Evolutionary conservation across 176 grass and related monocot species (phyloP).

Genomic region (Hordeum marinum): DNA sequence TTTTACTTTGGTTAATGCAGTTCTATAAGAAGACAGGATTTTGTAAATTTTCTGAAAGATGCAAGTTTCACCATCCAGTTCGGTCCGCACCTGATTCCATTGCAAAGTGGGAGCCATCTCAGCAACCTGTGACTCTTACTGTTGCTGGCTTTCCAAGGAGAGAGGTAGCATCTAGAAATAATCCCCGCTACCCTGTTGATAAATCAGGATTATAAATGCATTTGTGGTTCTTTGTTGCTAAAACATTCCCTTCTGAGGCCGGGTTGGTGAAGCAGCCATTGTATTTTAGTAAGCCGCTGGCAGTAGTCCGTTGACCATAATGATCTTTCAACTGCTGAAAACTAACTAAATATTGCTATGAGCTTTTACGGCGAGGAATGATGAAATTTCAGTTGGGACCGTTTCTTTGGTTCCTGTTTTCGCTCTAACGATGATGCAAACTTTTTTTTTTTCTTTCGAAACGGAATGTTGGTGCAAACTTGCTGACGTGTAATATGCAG

Average conservation of each 20-base stretch:
- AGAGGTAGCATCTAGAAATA: slow-evolving; percentile 49
- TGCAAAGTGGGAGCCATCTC: slow-evolving; percentile 6
- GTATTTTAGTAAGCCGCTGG: not conserved
- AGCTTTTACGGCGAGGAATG: not conserved
- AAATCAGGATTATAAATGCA: not conserved
- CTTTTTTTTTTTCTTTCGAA: not conserved
- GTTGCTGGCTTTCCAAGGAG: slow-evolving; percentile 89
- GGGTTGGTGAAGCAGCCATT: not conserved
- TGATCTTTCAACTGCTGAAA: not conserved
- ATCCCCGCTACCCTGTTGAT: not conserved
- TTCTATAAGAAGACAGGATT: slow-evolving; percentile 94
- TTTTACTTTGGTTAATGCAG: slow-evolving; percentile 39
- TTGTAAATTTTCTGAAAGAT: slow-evolving; percentile 75
- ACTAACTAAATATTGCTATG: not conserved
- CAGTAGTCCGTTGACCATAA: not conserved
- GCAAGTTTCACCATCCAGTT: slow-evolving; percentile 94
- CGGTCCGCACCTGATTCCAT: slow-evolving; percentile 24
- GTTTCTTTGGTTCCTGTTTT: not conserved
- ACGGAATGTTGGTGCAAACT: not conserved
- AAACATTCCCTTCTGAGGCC: not conserved
- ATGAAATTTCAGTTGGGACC: not conserved
- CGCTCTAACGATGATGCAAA: not conserved
- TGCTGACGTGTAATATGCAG: slow-evolving; percentile 31
- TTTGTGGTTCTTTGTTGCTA: not conserved
- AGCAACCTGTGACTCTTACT: slow-evolving; percentile 47